A percentile compares a stretch with the other conserved stretches of the same genome.
Conservation (phyloP, 768 basidiomycete genomes). For the Suillus brevipes region DNA sequence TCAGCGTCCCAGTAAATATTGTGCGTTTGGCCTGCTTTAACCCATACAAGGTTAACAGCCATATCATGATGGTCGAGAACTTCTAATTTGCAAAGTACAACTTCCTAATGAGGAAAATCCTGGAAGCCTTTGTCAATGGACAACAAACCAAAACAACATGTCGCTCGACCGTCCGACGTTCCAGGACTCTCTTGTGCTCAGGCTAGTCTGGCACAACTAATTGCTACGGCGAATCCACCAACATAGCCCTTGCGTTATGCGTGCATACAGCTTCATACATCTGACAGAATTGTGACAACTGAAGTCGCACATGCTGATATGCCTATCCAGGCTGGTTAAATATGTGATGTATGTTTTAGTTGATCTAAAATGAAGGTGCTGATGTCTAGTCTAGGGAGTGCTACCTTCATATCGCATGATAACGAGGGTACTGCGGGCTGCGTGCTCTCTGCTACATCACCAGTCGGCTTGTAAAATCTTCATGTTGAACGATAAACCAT, state of each 20-base stretch:
- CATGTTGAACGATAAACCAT: neutral
- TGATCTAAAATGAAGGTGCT: neutral
- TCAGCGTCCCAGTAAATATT: too few relatives aligned
- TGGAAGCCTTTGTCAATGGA: neutral
- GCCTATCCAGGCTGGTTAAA: neutral
- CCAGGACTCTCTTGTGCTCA: too few relatives aligned
- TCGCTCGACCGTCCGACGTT: too few relatives aligned
- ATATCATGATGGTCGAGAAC: neutral
- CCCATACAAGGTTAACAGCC: too few relatives aligned
- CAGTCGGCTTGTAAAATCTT: neutral
- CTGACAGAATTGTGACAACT: neutral
- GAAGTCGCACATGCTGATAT: neutral
- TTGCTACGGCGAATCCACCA: neutral
- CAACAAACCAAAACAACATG: neutral
- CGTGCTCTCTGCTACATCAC: neutral
- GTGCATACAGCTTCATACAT: neutral
- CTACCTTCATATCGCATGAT: neutral
- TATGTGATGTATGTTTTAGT: neutral
- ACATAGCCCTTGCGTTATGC: neutral
- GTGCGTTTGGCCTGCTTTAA: too few relatives aligned
- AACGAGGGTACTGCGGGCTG: neutral
- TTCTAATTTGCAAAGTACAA: neutral
- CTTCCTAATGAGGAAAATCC: neutral
- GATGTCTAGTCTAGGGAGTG: neutral
- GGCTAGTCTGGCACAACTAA: neutral